Evolutionary conservation across 1,139 yeast genomes (phyloP).

Genomic region (Nakaseomyces kungkrabaensis): DNA sequence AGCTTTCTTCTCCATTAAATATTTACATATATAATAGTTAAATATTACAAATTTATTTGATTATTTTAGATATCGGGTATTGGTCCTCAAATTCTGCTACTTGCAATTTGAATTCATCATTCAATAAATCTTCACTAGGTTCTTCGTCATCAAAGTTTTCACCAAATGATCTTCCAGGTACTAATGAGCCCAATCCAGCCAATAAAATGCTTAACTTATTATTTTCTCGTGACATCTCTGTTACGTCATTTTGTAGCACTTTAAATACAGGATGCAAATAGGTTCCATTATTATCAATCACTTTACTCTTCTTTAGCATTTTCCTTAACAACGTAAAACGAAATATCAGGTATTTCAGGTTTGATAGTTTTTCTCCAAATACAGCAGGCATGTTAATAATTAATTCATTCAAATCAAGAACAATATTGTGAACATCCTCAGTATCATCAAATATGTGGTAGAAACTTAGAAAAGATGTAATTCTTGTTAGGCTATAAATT

Average conservation of each 20-base stretch:
- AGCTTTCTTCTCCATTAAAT: slow-evolving; percentile 1
- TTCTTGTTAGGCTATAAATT: slow-evolving; percentile 14
- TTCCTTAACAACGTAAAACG: slow-evolving; percentile 12
- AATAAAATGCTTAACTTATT: slow-evolving; percentile 15
- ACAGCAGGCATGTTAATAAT: slow-evolving; percentile 12
- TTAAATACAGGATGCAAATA: slow-evolving; percentile 22
- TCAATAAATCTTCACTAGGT: slow-evolving; percentile 9
- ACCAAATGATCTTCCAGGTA: slow-evolving; percentile 6
- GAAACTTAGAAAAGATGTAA: slow-evolving; percentile 21
- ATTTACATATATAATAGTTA: background rate
- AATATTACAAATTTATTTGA: slow-evolving; percentile 6
- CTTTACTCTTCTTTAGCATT: background rate
- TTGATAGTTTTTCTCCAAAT: slow-evolving; percentile 30
- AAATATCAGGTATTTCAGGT: slow-evolving; percentile 30
- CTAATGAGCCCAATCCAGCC: slow-evolving; percentile 11
- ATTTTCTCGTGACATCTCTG: slow-evolving; percentile 9
- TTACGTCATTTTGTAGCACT: slow-evolving; percentile 24
- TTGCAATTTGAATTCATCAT: slow-evolving; percentile 13
- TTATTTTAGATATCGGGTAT: slow-evolving; percentile 9
- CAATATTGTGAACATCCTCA: slow-evolving; percentile 15
- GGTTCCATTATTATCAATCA: background rate
- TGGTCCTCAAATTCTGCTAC: slow-evolving; percentile 18
- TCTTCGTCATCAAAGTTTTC: slow-evolving; percentile 6
- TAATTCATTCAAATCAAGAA: slow-evolving; percentile 18
- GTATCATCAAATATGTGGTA: slow-evolving; percentile 18